phyloP scores from a whole-genome alignment of 768 basidiomycete genomes.

The Termitomyces sp. region DNA sequence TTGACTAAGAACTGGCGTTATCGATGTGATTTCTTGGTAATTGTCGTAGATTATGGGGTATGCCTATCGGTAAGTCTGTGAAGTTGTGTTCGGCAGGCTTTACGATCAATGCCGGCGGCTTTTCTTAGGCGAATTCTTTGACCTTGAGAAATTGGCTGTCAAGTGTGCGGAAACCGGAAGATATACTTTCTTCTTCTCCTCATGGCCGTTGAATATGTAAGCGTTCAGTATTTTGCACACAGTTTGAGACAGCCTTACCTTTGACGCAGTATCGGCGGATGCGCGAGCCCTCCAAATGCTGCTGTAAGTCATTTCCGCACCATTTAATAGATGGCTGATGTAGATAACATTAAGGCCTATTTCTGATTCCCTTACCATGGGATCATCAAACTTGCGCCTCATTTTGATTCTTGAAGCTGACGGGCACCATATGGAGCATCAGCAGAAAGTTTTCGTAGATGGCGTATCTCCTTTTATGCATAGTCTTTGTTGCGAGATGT shows the following conservation, averaged over 20 bases:
- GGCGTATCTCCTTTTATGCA: not conserved
- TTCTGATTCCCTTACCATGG: slow-evolving; percentile 14
- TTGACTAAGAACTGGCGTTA: slow-evolving; percentile 4
- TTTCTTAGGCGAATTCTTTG: slow-evolving; percentile 59
- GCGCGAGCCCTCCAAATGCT: slow-evolving; percentile 67
- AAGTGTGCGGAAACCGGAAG: slow-evolving; percentile 50
- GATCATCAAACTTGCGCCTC: not conserved
- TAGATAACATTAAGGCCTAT: slow-evolving; percentile 18
- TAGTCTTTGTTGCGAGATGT: not conserved
- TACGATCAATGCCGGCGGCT: not conserved
- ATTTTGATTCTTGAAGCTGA: not conserved
- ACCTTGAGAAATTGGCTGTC: slow-evolving; percentile 56
- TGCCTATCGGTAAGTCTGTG: slow-evolving; percentile 53
- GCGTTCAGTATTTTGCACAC: slow-evolving; percentile 15
- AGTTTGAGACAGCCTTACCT: not conserved
- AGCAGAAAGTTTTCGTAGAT: not conserved
- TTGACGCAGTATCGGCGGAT: slow-evolving; percentile 49
- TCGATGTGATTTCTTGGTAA: slow-evolving; percentile 24
- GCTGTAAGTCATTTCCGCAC: slow-evolving; percentile 37
- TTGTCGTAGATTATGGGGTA: slow-evolving; percentile 53
- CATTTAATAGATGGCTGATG: not conserved
- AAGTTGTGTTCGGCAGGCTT: slow-evolving; percentile 1
- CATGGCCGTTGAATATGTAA: slow-evolving; percentile 70
- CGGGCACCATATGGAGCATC: not conserved
- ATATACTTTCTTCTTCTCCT: slow-evolving; percentile 74